phyloP scores from a whole-genome alignment of 2,329 filamentous ascomycete species.

The Akanthomyces lecanii region DNA sequence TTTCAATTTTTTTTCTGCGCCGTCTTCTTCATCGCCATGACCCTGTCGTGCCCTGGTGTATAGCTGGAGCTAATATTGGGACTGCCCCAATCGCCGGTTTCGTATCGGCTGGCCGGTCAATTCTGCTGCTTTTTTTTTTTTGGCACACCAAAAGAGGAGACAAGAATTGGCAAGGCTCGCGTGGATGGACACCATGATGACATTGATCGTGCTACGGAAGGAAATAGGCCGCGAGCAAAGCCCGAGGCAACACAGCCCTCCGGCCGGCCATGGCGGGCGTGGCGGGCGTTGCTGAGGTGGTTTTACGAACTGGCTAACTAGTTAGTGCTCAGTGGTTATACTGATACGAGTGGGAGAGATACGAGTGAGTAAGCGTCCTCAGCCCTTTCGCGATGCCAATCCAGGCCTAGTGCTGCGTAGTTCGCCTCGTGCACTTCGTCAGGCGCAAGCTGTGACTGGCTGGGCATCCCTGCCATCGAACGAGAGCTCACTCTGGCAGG shows the following conservation, averaged over 20 bases:
- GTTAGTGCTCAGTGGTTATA: not conserved
- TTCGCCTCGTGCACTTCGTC: constrained; percentile 6
- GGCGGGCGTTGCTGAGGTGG: not conserved
- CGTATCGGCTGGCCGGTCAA: not conserved
- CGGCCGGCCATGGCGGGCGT: not conserved
- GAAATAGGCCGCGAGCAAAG: not conserved
- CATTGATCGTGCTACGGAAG: not conserved
- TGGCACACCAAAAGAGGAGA: not conserved
- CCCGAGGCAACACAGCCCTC: not conserved
- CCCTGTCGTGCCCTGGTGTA: not conserved
- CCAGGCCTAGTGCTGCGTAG: not conserved
- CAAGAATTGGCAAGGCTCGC: not conserved
- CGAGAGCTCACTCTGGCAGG: not conserved
- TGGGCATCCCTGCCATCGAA: not conserved
- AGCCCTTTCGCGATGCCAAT: constrained; percentile 2
- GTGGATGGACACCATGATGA: not conserved
- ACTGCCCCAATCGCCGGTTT: not conserved
- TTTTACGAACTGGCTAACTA: not conserved
- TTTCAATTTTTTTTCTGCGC: not conserved
- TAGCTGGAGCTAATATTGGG: not conserved
- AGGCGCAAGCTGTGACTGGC: constrained; percentile 2
- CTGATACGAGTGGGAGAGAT: not conserved
- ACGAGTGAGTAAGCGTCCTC: not conserved
- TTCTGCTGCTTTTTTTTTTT: not conserved
- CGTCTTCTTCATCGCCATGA: not conserved